Percentiles rank a stretch among this genome's conserved stretches.
Conservation (phyloP, 106 monocot species). For the Dendrobium huoshanense region DNA sequence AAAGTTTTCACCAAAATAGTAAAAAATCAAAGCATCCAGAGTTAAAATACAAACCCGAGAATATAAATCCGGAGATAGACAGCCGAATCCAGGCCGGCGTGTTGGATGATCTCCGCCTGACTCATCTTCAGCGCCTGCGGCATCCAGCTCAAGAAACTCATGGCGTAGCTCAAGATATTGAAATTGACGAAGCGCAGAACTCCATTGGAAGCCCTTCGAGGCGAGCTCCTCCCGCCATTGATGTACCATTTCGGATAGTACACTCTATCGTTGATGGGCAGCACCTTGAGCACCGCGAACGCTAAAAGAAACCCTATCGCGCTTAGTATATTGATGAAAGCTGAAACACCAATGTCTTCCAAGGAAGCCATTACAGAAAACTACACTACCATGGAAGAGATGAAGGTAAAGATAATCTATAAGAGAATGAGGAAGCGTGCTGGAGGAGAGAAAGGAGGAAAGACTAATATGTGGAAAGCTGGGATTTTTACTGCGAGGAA, state of each 20-base stretch:
- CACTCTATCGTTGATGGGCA: slow-evolving; percentile 70
- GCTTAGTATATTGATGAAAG: slow-evolving; percentile 64
- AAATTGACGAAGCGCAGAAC: slow-evolving; percentile 11
- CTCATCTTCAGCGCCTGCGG: slow-evolving; percentile 15
- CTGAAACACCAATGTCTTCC: slow-evolving; percentile 43
- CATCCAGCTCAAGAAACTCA: slow-evolving; percentile 21
- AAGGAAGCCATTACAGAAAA: too few relatives aligned
- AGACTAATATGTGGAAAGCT: too few relatives aligned
- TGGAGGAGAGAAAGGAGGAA: too few relatives aligned
- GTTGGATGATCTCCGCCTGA: slow-evolving; percentile 9
- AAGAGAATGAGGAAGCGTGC: too few relatives aligned
- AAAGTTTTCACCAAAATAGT: too few relatives aligned
- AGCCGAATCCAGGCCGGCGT: slow-evolving; percentile 14
- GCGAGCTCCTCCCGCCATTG: slow-evolving; percentile 32
- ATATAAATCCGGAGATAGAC: slow-evolving; percentile 16
- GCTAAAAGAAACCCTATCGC: slow-evolving; percentile 58
- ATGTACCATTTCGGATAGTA: slow-evolving; percentile 85
- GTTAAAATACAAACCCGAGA: slow-evolving; percentile 8
- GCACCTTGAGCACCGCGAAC: slow-evolving; percentile 69
- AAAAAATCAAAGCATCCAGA: too few relatives aligned
- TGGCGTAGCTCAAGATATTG: slow-evolving; percentile 10
- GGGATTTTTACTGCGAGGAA: too few relatives aligned
- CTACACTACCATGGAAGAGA: background rate
- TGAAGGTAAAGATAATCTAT: background rate
- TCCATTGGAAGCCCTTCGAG: background rate